A percentile compares a stretch with the other conserved stretches of the same genome.
Conservation (phyloP, 2,329 filamentous ascomycete genomes). For the Cladophialophora yegresii region DNA sequence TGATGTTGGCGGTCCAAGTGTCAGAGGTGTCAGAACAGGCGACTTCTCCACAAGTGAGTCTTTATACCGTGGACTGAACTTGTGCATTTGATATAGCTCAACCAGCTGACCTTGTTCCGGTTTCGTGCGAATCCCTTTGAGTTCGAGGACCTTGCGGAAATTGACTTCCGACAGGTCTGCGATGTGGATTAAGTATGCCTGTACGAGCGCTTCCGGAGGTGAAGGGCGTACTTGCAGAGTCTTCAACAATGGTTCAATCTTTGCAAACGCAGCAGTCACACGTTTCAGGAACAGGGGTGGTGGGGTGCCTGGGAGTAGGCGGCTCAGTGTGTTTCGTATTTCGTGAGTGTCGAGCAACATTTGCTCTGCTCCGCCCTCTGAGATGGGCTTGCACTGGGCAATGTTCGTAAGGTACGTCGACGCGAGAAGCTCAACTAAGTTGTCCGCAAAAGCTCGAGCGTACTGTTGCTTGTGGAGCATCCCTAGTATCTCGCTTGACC, state of each 20-base stretch:
- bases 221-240: slow-evolving; percentile 91
- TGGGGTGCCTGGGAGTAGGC: slow-evolving; percentile 64
- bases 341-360: slow-evolving; percentile 97
- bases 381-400: slow-evolving; percentile 85
- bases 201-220: slow-evolving; percentile 89
- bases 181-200: slow-evolving; percentile 97
- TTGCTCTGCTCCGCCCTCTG: slow-evolving; percentile 93
- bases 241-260: slow-evolving; percentile 90
- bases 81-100: slow-evolving; percentile 88
- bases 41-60: slow-evolving; percentile 68
- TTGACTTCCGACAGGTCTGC: slow-evolving; percentile 90
- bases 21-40: slow-evolving; percentile 68
- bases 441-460: slow-evolving; percentile 89
- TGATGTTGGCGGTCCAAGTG: slow-evolving; percentile 48
- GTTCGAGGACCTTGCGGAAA: slow-evolving; percentile 92
- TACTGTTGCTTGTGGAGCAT: slow-evolving; percentile 89
- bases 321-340: slow-evolving; percentile 75
- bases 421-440: slow-evolving; percentile 85
- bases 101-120: slow-evolving; percentile 78
- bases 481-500: slow-evolving; percentile 72
- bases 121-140: slow-evolving; percentile 84
- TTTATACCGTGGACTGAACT: slow-evolving; percentile 65
- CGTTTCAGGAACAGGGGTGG: slow-evolving; percentile 77
- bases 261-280: slow-evolving; percentile 78
- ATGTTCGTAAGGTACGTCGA: slow-evolving; percentile 79